Base-by-base conservation (phyloP, 805 yeast genomes). In the Metschnikowia hibisci region DNA sequence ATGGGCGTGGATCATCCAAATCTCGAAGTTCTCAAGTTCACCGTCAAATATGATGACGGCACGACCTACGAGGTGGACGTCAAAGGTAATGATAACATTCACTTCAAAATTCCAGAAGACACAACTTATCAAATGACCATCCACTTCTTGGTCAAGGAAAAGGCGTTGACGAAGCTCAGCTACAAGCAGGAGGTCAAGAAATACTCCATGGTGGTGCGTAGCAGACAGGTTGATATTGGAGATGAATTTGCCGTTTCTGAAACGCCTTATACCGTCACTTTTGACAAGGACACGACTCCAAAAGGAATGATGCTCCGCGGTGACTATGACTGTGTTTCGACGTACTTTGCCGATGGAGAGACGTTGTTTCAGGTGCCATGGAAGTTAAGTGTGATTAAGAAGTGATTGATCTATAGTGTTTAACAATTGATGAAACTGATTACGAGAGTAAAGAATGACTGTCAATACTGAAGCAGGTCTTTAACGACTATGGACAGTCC, bases 261-360 rank as follows among this genome's bases (percentile, higher is more conserved):
- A 1, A 67, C 66, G 42, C 52, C 57, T 1, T 61, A 66, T 49
- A n/a, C 50, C 14, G 57, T 58, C 39, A 51, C 53, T 6, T 66
- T 65, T 46, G 63, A 59, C 8, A 60, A 57, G 41, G 73, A 69
- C 45, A 52, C 53, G 6, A 62, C 73, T 30, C 74, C 74, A 6
- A 60, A 62, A 44, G 73, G 74, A 15, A 67, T 60, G 52, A 54
- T 67, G 30, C 48, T 63, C 35, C 66, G 73, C 54, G 73, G 70
- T 6, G 45, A 46, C 27, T 63, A 54, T 51, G 53, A 58, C 10
- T 62, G 66, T 42, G 53, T 51, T 6, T 62, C 67, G 22, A 63
- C 65, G 8, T 69, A 69, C 55, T 55, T 42, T 40, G 59, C 64
- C n/a, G 62, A 55, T 15, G 71, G 52, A 16, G 65, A 61, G 44